Evolutionary conservation across 139 green algal species (phyloP).

Genomic region (Tetraselmis striata): DNA sequence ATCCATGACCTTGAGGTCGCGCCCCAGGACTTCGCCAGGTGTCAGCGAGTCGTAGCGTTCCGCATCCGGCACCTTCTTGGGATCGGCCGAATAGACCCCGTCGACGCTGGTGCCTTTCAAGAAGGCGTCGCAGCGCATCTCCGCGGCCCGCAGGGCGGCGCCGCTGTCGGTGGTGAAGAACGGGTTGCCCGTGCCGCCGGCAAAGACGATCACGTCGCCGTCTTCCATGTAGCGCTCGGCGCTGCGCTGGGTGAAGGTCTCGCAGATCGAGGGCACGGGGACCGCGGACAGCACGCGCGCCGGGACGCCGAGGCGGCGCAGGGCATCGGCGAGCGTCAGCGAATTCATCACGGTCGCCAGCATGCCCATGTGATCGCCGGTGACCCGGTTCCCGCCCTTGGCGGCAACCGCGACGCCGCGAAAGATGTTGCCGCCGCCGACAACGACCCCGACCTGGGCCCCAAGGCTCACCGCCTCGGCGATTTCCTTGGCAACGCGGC

Average conservation of each 20-base stretch:
- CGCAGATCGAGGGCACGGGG: slow-evolving; percentile 71
- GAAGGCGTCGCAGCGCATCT: slow-evolving; percentile 86
- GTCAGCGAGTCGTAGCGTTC: too few species aligned
- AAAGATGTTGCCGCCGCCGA: slow-evolving; percentile 97
- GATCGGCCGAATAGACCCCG: too few species aligned
- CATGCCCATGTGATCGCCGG: slow-evolving; percentile 97
- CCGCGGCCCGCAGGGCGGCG: slow-evolving; percentile 87
- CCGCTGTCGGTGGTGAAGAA: slow-evolving; percentile 99
- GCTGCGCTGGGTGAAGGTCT: slow-evolving; percentile 92
- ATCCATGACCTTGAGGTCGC: too few species aligned
- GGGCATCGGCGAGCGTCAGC: too few species aligned
- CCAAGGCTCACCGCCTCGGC: slow-evolving; percentile 42
- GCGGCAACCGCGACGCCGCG: slow-evolving; percentile 71
- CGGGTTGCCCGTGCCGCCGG: slow-evolving; percentile 94
- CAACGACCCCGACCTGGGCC: slow-evolving; percentile 82
- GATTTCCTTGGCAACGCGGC: slow-evolving; percentile 79
- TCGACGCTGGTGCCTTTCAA: slow-evolving; percentile 92
- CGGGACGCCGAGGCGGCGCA: slow-evolving; percentile 58
- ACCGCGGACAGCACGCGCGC: slow-evolving; percentile 90
- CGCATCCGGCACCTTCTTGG: too few species aligned
- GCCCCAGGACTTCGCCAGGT: too few species aligned
- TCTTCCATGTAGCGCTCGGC: slow-evolving; percentile 92
- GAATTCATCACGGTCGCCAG: slow-evolving; percentile 98
- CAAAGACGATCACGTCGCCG: slow-evolving; percentile 94
- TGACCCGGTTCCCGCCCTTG: slow-evolving; percentile 80